Base-by-base conservation (phyloP, 345 rosid species). In the Dipteronia sinensis region DNA sequence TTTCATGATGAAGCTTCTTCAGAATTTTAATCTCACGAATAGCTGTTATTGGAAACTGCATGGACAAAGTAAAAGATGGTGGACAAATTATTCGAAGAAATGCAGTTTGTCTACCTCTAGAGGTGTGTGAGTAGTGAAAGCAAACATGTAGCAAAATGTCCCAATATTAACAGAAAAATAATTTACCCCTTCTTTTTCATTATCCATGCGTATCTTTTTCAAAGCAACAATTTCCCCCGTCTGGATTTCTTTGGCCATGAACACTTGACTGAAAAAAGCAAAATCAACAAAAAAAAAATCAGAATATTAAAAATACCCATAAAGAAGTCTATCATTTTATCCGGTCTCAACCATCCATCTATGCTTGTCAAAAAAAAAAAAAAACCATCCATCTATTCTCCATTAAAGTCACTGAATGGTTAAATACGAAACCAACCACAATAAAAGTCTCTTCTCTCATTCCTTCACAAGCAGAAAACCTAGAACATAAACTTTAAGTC, bases 121-220 rank as follows among this genome's bases (percentile, higher is more conserved):
- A 8, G 8, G 19, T 34, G 15, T 4, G 27, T 13, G 10, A 13
- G 20, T 59, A 8, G 55, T 22, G 4, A 62, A 2, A 73, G 31
- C 22, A 13, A 42, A 40, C 29, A 6, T 59, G 16, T 22, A 72
- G 16, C 16, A 2, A 38, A 15, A 42, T 22, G 31, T 7, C 67
- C 29, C 34, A 65, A 31, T 29, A 46, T 49, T 65, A 47, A 51
- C 3, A 51, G 65, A 31, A 65, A 34, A 34, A 34, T 34, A 4
- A 40, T 85, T 76, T 89, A 95, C 98, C 87, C 99, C 98, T 81
- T 94, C 99, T 87, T 93, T 91, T 84, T 96, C 99, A 73, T 94
- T 94, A 78, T 96, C 99, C 99, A 96, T 95, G 73, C 99, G 89
- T 59, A 94, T 92, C 86, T 91, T 95, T 87, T 95, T 95, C 87